Evolutionary conservation across 164 flowering plant genomes (phyloP).

Genomic region (Stephania cephalantha): DNA sequence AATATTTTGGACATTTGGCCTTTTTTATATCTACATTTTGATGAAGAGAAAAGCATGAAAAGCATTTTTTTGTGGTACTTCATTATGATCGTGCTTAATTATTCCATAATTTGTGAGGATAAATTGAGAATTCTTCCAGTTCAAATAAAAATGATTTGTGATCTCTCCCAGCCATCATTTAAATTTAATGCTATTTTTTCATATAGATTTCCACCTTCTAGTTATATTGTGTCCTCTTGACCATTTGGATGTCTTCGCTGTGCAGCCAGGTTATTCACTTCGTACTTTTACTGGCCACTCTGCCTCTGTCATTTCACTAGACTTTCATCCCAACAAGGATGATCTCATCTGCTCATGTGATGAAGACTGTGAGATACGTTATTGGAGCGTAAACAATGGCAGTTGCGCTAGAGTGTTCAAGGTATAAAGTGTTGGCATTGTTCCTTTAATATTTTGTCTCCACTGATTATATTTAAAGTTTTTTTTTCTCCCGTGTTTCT

Average conservation of each 20-base stretch:
- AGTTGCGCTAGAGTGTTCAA: constrained; percentile 53
- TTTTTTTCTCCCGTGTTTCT: not conserved
- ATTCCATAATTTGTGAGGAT: not conserved
- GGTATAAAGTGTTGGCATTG: constrained; percentile 28
- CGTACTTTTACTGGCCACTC: constrained; percentile 72
- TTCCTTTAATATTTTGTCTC: not conserved
- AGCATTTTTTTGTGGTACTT: not conserved
- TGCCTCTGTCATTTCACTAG: constrained; percentile 56
- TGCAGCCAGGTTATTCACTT: constrained; percentile 67
- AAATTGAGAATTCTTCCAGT: not conserved
- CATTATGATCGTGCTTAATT: not conserved
- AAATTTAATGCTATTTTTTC: not conserved
- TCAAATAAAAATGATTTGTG: not conserved
- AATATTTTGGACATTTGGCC: no score
- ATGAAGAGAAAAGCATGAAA: no score
- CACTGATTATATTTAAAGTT: not conserved
- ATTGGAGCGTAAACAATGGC: constrained; percentile 77
- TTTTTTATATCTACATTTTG: no score
- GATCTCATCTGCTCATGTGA: constrained; percentile 81
- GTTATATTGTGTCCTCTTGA: constrained; percentile 4
- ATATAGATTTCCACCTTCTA: not conserved
- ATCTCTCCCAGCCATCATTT: not conserved
- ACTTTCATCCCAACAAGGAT: constrained; percentile 76
- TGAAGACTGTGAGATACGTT: constrained; percentile 65
- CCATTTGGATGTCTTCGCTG: constrained; percentile 11